phyloP scores from a whole-genome alignment of 768 basidiomycete species.

The Lactarius trivialis region DNA sequence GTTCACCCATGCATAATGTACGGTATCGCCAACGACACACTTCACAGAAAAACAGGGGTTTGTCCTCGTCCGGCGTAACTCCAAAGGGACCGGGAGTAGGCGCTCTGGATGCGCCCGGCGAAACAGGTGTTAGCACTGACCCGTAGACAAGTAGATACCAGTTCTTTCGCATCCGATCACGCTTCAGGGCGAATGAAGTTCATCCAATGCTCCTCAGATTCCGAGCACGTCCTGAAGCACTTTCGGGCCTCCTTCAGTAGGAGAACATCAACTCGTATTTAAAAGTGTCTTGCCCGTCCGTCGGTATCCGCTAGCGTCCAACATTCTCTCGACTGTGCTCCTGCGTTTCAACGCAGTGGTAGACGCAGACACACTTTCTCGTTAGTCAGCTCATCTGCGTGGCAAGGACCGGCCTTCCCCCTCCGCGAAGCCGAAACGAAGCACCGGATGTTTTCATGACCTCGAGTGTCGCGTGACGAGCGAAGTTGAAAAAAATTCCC shows the following conservation, averaged over 20 bases:
- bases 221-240: background rate
- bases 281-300: too few relatives aligned
- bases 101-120: too few relatives aligned
- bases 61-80: too few relatives aligned
- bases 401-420: background rate
- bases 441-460: background rate
- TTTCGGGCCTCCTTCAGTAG: background rate
- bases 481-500: background rate
- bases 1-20: too few relatives aligned
- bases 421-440: background rate
- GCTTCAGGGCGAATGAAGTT: background rate
- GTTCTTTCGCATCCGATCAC: background rate
- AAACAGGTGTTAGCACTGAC: background rate
- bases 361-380: background rate
- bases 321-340: background rate
- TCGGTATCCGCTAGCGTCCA: background rate
- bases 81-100: too few relatives aligned
- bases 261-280: background rate
- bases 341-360: background rate
- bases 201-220: background rate
- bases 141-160: background rate
- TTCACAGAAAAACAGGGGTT: too few relatives aligned
- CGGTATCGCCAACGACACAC: too few relatives aligned
- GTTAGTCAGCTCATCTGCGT: background rate
- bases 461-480: background rate